Evolutionary conservation across 2,329 filamentous ascomycete species (phyloP).

Genomic region (Tolypocladium tundrense): DNA sequence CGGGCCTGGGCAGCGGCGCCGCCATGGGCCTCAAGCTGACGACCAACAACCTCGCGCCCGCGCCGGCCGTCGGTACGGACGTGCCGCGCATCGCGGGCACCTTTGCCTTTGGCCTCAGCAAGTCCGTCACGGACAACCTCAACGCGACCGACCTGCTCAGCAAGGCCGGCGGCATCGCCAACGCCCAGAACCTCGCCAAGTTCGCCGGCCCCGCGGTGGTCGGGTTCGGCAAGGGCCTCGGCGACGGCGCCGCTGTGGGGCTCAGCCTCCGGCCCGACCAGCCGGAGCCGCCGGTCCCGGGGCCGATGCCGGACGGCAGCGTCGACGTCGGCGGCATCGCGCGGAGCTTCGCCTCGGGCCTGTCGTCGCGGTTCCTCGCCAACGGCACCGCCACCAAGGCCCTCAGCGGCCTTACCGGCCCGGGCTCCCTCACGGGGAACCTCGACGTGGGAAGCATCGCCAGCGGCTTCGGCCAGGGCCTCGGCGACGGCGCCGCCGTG

Average conservation of each 20-base stretch:
- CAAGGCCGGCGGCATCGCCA: constrained; percentile 4
- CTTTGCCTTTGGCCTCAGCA: constrained; percentile 17
- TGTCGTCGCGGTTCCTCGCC: constrained; percentile 19
- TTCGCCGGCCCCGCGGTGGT: constrained; percentile 11
- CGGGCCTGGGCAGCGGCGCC: constrained; percentile 6
- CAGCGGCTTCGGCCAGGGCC: not conserved
- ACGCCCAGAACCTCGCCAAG: constrained; percentile 5
- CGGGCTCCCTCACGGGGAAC: not conserved
- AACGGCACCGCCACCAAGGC: constrained; percentile 19
- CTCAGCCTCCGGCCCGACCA: constrained; percentile 16
- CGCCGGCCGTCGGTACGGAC: not conserved
- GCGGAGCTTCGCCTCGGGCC: constrained; percentile 14
- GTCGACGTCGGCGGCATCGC: constrained; percentile 10
- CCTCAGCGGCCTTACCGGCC: constrained; percentile 2
- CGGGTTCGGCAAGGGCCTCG: constrained; percentile 15
- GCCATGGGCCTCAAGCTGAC: not conserved
- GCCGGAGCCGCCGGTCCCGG: constrained; percentile 5
- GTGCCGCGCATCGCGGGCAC: constrained; percentile 9
- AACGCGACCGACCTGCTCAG: constrained; percentile 4
- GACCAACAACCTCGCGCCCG: not conserved
- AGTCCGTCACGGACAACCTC: constrained; percentile 14
- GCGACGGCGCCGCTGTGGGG: constrained; percentile 10
- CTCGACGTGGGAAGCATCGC: not conserved
- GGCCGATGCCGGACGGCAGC: not conserved
- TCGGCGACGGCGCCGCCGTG: constrained; percentile 6